Base-by-base conservation (phyloP, 805 yeast genomes). In the Candida piceae region DNA sequence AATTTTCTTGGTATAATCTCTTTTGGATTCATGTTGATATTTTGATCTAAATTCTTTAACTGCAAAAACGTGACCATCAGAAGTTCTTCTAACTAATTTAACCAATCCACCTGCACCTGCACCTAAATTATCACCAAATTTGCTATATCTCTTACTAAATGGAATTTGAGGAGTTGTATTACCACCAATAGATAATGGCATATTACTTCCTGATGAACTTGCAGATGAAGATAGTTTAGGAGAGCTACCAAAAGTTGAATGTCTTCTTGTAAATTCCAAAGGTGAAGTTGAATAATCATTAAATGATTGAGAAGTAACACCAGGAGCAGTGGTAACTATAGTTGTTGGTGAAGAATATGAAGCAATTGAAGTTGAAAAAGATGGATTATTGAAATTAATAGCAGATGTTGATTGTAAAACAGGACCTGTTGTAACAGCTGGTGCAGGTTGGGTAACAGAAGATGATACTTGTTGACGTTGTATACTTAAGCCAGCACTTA, bases 41-140 rank as follows among this genome's bases (percentile, higher is more conserved):
- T 81, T 78, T 13, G 85, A 75, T 46, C 96, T 73, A 57, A 88
- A 89, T 60, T 89, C 96, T 59, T 89, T 89, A 17, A 89, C 96
- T 0, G 97, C 97, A 67, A 86, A 88, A 2, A 84, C 74, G 50
- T 78, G 73, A 21, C 67, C 64, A 61, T 88, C 96, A 2, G 73
- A 60, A 4, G 74, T 61, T 48, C 95, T 64, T 35, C 70, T 79
- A 31, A 86, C 81, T 33, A 88, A 67, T 51, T 79, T 78, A 23
- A 89, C 97, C 12, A 82, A 74, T 4, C 97, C 97, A 34, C 97
- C 97, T 2, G 96, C 96, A 36, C 97, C 97, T 16, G 93, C 93
- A 38, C 96, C 97, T 32, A 89, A 69, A 40, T 76, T 84, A 44
- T 87, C 90, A 36, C 95, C 95, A 37, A 83, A 79, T 56, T 80